Base-by-base conservation (phyloP, 2,329 filamentous ascomycete species). In the Keithomyces neogunnii region DNA sequence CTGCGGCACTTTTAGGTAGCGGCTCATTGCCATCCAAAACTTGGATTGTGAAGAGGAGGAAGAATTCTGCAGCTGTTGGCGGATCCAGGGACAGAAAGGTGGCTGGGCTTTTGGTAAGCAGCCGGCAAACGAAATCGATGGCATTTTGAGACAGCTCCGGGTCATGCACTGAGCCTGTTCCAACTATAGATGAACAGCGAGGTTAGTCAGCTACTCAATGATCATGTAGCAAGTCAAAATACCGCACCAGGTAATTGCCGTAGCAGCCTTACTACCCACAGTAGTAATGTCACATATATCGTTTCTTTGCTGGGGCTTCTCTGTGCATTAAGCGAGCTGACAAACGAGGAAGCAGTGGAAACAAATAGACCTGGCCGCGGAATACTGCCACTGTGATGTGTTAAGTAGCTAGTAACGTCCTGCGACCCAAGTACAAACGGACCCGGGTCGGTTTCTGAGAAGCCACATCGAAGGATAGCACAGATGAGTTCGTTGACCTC, bases 401-500 rank as follows among this genome's bases (percentile, higher is more conserved):
- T 73, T 45, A 93, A 74, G 62, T 87, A 86, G 42, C 81, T 74
- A 9, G 83, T 80, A n/a, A 88, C 80, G 56, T 82, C 74, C 1
- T 76, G 70, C 0, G 85, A 75, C 3, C 84, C 77, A 54, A 95
- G 81, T 7, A 91, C 87, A 59, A 93, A 92, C 1, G 88, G 86
- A 0, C 88, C 88, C 3, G 85, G 80, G 30, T 82, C 78, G 0
- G 75, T 78, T 65, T 95, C 89, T 1, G 84, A 84, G 60, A 91
- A 91, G 0, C 89, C 89, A 26, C 82, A 79, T 40, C 84, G 81
- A 47, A 92, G 74, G 46, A 91, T 80, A 52, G 75, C 76, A 67
- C 88, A 93, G 35, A 85, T 81, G 3, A 81, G 75, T 60, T 91
- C 87, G 28, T 86, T 76, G 9, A 89, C 77, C 57, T 91, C 88